These are phyloP conservation scores for Wallacemonas sp. DNA, from an alignment of 208 protist species.

Conservation along the genomic window DNA sequence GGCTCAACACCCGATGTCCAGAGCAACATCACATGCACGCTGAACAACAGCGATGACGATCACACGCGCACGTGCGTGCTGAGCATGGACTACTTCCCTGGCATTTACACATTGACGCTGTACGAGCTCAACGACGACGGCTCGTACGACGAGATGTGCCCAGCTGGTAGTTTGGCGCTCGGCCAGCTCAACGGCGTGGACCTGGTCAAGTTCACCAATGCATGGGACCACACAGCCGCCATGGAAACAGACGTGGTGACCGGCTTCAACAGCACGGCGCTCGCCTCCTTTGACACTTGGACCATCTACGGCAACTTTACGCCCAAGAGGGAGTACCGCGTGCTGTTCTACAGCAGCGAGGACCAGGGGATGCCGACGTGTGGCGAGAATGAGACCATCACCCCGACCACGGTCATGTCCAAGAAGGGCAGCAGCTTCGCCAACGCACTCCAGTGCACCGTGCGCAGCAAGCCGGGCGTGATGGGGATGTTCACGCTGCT, in stretches of 20 bases:
- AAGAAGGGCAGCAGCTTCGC: neutral
- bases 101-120: neutral
- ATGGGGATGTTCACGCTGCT: slow-evolving; percentile 46
- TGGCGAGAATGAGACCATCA: neutral
- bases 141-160: neutral
- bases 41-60: neutral
- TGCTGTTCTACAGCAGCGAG: slow-evolving; percentile 39
- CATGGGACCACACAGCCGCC: slow-evolving; percentile 11
- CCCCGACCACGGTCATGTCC: neutral
- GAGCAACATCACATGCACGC: slow-evolving; percentile 2
- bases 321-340: slow-evolving; percentile 13
- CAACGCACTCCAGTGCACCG: slow-evolving; percentile 30
- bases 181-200: neutral
- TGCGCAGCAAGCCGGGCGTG: slow-evolving; percentile 19
- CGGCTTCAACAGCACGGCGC: slow-evolving; percentile 23
- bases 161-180: neutral
- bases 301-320: slow-evolving; percentile 35
- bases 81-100: neutral
- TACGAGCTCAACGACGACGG: neutral
- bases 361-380: slow-evolving; percentile 12
- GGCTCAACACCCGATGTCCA: slow-evolving; percentile 6
- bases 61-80: slow-evolving; percentile 1
- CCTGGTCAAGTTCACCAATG: neutral
- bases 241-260: slow-evolving; percentile 18
- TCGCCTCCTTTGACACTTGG: slow-evolving; percentile 29